phyloP scores from a whole-genome alignment of 257 asterid species.

The Fraxinus americana region DNA sequence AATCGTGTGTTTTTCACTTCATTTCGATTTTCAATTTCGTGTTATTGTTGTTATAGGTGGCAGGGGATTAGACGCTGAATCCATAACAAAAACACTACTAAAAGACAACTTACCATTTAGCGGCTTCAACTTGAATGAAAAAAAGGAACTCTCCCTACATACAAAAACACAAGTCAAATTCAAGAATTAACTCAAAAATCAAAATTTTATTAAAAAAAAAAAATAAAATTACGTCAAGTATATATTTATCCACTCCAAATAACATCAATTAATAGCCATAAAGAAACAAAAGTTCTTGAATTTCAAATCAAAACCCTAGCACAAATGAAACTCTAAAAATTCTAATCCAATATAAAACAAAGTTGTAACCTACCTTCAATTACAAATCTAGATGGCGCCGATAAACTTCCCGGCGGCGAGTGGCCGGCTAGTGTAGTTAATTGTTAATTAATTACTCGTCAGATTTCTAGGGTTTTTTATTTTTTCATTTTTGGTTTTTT shows the following conservation, averaged over 20 bases:
- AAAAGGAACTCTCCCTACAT: slow-evolving; percentile 30
- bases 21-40: background rate
- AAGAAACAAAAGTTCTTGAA: background rate
- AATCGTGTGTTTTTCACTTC: background rate
- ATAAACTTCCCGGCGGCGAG: background rate
- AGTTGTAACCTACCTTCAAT: background rate
- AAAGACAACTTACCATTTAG: slow-evolving; percentile 47
- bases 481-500: too few species aligned
- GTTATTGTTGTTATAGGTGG: background rate
- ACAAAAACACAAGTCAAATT: background rate
- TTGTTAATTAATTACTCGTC: too few species aligned
- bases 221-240: background rate
- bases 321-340: background rate
- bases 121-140: slow-evolving; percentile 35
- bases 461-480: background rate
- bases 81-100: background rate
- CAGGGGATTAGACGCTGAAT: background rate
- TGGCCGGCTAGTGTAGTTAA: background rate
- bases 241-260: background rate
- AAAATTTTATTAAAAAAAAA: background rate
- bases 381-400: background rate
- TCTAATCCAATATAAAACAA: too few species aligned
- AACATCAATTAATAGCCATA: background rate
- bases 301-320: background rate
- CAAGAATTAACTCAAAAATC: slow-evolving; percentile 10